These are phyloP conservation scores for Xylaria polymorpha DNA, from an alignment of 2,329 filamentous ascomycete species.

Conservation along the genomic window DNA sequence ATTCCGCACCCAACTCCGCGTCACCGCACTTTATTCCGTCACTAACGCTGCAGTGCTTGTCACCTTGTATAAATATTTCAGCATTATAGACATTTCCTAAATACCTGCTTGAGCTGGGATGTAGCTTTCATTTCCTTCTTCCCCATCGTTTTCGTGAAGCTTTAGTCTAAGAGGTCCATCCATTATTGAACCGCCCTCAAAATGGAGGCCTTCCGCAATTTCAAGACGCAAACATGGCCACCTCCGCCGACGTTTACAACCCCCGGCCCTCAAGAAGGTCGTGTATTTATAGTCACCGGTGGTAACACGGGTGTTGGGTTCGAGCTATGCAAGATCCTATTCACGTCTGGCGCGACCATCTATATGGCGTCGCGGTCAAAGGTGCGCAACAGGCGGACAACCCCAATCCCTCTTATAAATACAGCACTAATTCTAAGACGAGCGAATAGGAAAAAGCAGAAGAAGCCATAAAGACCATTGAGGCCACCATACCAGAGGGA, in stretches of 20 bases:
- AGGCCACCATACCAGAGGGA: conserved; percentile 10
- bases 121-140: not conserved
- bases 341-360: conserved; percentile 62
- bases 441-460: conserved; percentile 47
- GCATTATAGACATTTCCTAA: not conserved
- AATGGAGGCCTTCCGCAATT: conserved; percentile 31
- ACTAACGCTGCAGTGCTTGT: not conserved
- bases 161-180: not conserved
- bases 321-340: conserved; percentile 65
- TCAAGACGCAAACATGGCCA: conserved; percentile 42
- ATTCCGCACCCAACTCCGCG: conserved; percentile 10
- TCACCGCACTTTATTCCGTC: conserved; percentile 6
- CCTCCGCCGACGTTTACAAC: conserved; percentile 45
- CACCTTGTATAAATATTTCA: conserved; percentile 2
- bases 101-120: not conserved
- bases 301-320: conserved; percentile 57
- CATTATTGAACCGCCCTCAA: not conserved
- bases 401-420: not conserved
- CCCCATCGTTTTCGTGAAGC: not conserved
- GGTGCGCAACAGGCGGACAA: conserved; percentile 31
- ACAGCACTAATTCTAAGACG: conserved; percentile 43
- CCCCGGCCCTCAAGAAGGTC: conserved; percentile 42
- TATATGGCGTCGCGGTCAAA: conserved; percentile 62
- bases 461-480: conserved; percentile 51
- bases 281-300: conserved; percentile 61